These are phyloP conservation scores for Teratosphaeria zuluensis DNA, from an alignment of 2,329 filamentous ascomycete genomes.

Conservation along the genomic window DNA sequence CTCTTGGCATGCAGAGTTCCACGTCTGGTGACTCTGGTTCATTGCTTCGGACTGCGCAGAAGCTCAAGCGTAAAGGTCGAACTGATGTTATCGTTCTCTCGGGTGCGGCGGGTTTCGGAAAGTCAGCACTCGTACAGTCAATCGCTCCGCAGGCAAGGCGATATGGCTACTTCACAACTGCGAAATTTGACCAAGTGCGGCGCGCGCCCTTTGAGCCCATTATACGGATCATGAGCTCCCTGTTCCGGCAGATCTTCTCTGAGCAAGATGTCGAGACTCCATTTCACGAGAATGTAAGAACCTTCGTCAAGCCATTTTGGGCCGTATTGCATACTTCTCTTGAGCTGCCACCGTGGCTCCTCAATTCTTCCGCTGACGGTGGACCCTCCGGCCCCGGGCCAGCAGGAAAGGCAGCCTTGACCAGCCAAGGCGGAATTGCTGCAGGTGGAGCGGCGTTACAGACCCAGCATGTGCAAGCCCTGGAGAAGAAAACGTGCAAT, in stretches of 20 bases:
- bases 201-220: conserved; percentile 53
- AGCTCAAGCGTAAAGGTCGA: conserved; percentile 44
- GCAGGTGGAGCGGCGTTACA: not conserved
- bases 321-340: conserved; percentile 45
- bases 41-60: conserved; percentile 34
- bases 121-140: conserved; percentile 50
- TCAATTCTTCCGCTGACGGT: conserved; percentile 15
- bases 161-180: conserved; percentile 50
- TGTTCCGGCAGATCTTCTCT: conserved; percentile 56
- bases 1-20: conserved; percentile 2
- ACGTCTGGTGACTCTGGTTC: conserved; percentile 15
- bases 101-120: conserved; percentile 49
- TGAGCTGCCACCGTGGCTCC: conserved; percentile 58
- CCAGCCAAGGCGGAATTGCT: not conserved
- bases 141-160: conserved; percentile 48
- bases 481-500: conserved; percentile 18
- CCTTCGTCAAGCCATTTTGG: conserved; percentile 50
- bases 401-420: not conserved
- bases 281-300: conserved; percentile 50
- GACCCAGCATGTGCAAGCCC: not conserved
- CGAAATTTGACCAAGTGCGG: conserved; percentile 51
- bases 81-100: conserved; percentile 51
- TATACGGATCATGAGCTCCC: conserved; percentile 48
- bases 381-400: not conserved
- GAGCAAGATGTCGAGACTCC: conserved; percentile 53